Evolutionary conservation across 768 basidiomycete genomes (phyloP).

Genomic region (Coprinopsis marcescibilis): DNA sequence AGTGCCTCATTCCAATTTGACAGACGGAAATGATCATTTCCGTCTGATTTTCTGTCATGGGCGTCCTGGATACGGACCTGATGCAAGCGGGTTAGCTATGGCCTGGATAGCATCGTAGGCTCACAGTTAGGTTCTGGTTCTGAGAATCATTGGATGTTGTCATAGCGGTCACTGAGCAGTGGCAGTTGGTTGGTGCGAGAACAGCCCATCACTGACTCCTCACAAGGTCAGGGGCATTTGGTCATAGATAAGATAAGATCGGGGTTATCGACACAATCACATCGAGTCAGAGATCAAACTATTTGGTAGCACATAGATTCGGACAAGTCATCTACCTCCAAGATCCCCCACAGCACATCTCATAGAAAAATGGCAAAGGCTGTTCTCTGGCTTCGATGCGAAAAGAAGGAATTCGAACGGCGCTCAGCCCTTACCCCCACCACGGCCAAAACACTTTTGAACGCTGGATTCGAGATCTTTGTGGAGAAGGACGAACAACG

Average conservation of each 20-base stretch:
- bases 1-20: conserved; percentile 67
- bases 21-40: conserved; percentile 68
- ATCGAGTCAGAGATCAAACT: neutral
- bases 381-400: conserved; percentile 90
- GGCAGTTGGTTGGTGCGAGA: too few species aligned
- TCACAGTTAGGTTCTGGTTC: neutral
- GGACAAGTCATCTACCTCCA: too few species aligned
- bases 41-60: conserved; percentile 63
- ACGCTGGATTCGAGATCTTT: conserved; percentile 82
- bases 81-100: neutral
- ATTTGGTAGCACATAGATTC: too few species aligned
- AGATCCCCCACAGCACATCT: neutral
- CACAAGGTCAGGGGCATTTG: neutral
- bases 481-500: conserved; percentile 93
- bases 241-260: conserved; percentile 9
- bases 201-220: too few species aligned
- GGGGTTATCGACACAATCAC: conserved; percentile 2
- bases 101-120: neutral
- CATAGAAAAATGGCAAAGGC: conserved; percentile 40
- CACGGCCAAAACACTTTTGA: conserved; percentile 82
- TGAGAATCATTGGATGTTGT: neutral
- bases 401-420: conserved; percentile 92
- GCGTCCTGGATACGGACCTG: conserved; percentile 28
- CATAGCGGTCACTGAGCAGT: neutral
- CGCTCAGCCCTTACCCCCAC: conserved; percentile 91